phyloP scores from a whole-genome alignment of 2,329 filamentous ascomycete species.

The Stemphylium beticola region DNA sequence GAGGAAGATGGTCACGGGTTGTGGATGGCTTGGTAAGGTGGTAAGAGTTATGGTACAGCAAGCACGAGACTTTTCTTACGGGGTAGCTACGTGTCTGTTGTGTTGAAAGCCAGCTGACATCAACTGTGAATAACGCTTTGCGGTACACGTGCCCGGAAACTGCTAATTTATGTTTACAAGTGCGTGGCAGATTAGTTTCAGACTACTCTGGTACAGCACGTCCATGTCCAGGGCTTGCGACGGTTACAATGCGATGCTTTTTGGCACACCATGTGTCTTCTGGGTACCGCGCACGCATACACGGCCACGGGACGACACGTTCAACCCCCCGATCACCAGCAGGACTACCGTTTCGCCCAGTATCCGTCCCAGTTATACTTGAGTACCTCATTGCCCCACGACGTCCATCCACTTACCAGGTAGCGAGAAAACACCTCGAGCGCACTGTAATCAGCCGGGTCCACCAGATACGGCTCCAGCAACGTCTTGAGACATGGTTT shows the following conservation, averaged over 20 bases:
- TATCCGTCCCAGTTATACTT: conserved; percentile 68
- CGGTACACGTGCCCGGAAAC: too few species aligned
- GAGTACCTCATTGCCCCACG: conserved; percentile 77
- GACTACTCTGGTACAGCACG: too few species aligned
- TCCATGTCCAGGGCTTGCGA: too few species aligned
- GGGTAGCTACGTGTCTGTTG: too few species aligned
- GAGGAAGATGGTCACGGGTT: too few species aligned
- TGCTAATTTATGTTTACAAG: too few species aligned
- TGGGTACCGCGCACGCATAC: neutral
- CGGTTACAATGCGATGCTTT: neutral
- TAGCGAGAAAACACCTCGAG: conserved; percentile 81
- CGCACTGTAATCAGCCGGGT: conserved; percentile 56
- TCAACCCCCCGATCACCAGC: neutral
- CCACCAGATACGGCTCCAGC: conserved; percentile 62
- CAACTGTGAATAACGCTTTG: too few species aligned
- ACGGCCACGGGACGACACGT: neutral
- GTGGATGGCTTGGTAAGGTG: too few species aligned
- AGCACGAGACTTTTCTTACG: too few species aligned
- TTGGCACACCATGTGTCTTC: neutral
- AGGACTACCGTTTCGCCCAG: conserved; percentile 48
- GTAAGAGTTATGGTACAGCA: too few species aligned
- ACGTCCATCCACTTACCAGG: conserved; percentile 77
- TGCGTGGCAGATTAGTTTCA: too few species aligned
- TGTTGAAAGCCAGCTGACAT: too few species aligned
- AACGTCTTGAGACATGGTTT: conserved; percentile 74